These are phyloP conservation scores for Ophiocordyceps polyrhachis-furcata DNA, from an alignment of 2,329 filamentous ascomycete species.

Conservation along the genomic window DNA sequence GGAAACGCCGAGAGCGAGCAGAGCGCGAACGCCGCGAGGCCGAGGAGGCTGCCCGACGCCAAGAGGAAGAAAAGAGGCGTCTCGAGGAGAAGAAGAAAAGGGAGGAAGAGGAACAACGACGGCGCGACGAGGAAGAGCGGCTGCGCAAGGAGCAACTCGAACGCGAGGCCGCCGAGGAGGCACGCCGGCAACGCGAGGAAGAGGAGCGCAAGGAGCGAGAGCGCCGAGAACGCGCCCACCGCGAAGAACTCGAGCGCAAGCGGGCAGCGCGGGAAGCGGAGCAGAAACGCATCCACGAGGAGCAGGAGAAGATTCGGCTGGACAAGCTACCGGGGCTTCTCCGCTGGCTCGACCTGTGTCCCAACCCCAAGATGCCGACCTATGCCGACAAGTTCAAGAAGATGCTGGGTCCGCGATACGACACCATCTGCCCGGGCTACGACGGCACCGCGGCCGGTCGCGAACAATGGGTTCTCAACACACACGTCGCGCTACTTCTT, in stretches of 20 bases:
- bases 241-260: constrained; percentile 28
- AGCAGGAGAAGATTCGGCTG: constrained; percentile 34
- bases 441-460: constrained; percentile 36
- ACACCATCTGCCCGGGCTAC: constrained; percentile 37
- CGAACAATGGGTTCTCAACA: constrained; percentile 49
- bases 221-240: constrained; percentile 22
- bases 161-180: constrained; percentile 28
- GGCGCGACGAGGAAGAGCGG: constrained; percentile 28
- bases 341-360: constrained; percentile 36
- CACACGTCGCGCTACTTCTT: constrained; percentile 41
- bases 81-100: constrained; percentile 18
- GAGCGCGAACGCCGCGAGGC: constrained; percentile 17
- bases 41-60: constrained; percentile 6
- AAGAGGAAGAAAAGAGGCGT: constrained; percentile 16
- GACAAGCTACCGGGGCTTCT: constrained; percentile 40
- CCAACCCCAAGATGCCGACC: constrained; percentile 29
- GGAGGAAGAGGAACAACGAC: constrained; percentile 17
- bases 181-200: constrained; percentile 30
- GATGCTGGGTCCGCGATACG: constrained; percentile 43
- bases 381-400: constrained; percentile 35
- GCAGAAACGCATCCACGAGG: constrained; percentile 28
- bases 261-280: constrained; percentile 32
- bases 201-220: constrained; percentile 32
- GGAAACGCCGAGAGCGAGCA: constrained; percentile 15
- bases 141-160: constrained; percentile 24